These are phyloP conservation scores for Solanum dulcamara DNA, from an alignment of 257 asterid genomes.

Conservation along the genomic window DNA sequence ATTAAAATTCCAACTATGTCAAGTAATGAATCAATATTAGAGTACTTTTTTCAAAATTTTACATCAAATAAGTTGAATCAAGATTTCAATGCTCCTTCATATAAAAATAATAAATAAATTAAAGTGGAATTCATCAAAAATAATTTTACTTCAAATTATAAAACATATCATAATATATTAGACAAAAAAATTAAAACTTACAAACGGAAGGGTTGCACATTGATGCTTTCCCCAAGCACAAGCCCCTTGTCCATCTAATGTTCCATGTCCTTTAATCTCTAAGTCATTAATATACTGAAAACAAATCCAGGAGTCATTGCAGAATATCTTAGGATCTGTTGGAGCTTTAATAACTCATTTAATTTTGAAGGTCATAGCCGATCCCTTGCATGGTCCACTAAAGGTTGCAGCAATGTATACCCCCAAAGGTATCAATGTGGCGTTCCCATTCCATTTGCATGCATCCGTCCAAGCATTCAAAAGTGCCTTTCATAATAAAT, in stretches of 20 bases:
- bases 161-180: neutral
- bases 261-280: neutral
- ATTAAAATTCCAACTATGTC: neutral
- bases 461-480: neutral
- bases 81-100: neutral
- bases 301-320: neutral
- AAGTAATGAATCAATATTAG: neutral
- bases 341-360: neutral
- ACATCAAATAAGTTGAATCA: neutral
- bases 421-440: neutral
- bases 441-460: neutral
- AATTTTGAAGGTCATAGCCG: neutral
- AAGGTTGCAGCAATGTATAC: neutral
- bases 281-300: neutral
- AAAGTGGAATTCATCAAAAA: neutral
- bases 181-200: neutral
- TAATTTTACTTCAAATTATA: neutral
- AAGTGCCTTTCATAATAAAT: neutral
- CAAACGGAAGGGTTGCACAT: neutral
- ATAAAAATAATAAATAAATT: too few relatives aligned
- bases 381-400: neutral
- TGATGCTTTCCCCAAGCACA: neutral
- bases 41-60: too few relatives aligned
- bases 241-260: constrained; percentile 1
- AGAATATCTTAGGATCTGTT: neutral